A percentile compares a stretch with the other conserved stretches of the same genome.
phyloP scores from a whole-genome alignment of 2,329 filamentous ascomycete species.

The Leptographium galeiforme region DNA sequence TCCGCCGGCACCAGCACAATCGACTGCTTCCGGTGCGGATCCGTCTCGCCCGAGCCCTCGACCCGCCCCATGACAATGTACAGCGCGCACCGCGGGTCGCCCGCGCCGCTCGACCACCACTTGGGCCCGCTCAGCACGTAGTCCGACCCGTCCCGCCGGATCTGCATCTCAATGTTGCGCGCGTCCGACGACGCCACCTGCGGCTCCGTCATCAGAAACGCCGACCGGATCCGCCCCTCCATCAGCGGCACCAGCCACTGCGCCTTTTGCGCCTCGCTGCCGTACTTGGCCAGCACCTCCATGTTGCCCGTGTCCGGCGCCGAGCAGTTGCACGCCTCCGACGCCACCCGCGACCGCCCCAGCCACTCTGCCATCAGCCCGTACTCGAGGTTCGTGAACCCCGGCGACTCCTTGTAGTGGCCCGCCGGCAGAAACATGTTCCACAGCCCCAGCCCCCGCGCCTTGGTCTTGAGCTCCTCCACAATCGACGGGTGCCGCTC shows the following conservation, averaged over 20 bases:
- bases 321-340: conserved; percentile 79
- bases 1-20: conserved; percentile 77
- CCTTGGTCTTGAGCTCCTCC: conserved; percentile 79
- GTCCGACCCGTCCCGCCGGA: conserved; percentile 69
- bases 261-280: conserved; percentile 71
- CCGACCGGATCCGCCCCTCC: conserved; percentile 73
- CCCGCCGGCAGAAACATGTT: conserved; percentile 96
- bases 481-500: conserved; percentile 65
- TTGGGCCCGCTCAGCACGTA: conserved; percentile 93
- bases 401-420: conserved; percentile 90
- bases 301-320: conserved; percentile 92
- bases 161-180: conserved; percentile 78
- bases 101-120: conserved; percentile 98
- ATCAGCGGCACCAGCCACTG: conserved; percentile 72
- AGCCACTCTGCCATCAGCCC: conserved; percentile 94
- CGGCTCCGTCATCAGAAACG: conserved; percentile 90
- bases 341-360: conserved; percentile 71
- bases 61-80: conserved; percentile 96
- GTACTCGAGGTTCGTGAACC: conserved; percentile 92
- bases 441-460: conserved; percentile 76
- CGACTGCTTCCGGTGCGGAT: conserved; percentile 81
- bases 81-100: conserved; percentile 80
- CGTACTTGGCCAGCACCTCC: conserved; percentile 89
- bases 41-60: conserved; percentile 40
- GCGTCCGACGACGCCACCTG: conserved; percentile 82